Percentiles rank a stretch among this genome's conserved stretches.
phyloP scores from a whole-genome alignment of 2,329 filamentous ascomycete species.

The Trichophaea hybrida region DNA sequence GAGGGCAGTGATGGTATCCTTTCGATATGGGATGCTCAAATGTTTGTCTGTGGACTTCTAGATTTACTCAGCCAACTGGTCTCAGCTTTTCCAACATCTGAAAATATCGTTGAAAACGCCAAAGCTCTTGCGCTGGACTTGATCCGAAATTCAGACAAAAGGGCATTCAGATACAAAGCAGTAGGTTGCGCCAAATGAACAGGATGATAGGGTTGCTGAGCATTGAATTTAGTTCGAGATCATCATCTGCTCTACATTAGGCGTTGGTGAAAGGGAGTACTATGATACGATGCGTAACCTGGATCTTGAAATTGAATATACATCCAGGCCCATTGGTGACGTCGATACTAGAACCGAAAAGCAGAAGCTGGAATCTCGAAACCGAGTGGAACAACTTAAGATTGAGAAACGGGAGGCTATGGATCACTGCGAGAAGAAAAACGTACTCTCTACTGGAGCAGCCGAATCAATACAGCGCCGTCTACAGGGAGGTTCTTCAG shows the following conservation, averaged over 20 bases:
- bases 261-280: constrained; percentile 18
- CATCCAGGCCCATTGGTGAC: constrained; percentile 6
- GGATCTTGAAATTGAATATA: constrained; percentile 19
- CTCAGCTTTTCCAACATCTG: constrained; percentile 11
- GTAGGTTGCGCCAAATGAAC: constrained; percentile 8
- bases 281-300: constrained; percentile 20
- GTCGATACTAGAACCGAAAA: not conserved
- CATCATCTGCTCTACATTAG: constrained; percentile 18
- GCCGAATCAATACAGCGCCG: constrained; percentile 23
- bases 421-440: constrained; percentile 19
- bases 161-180: constrained; percentile 22
- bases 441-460: constrained; percentile 21
- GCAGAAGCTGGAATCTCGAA: not conserved
- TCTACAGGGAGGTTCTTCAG: constrained; percentile 1
- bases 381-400: constrained; percentile 20
- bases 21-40: constrained; percentile 13
- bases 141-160: constrained; percentile 16
- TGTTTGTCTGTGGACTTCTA: constrained; percentile 22
- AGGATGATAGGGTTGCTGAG: not conserved
- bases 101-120: constrained; percentile 15
- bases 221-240: constrained; percentile 18
- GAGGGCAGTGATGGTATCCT: not conserved
- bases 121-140: constrained; percentile 19
- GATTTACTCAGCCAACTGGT: constrained; percentile 22
- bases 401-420: constrained; percentile 23